Percentiles rank a stretch among this genome's conserved stretches.
Conservation (phyloP, 768 basidiomycete species). For the Mycena pura region DNA sequence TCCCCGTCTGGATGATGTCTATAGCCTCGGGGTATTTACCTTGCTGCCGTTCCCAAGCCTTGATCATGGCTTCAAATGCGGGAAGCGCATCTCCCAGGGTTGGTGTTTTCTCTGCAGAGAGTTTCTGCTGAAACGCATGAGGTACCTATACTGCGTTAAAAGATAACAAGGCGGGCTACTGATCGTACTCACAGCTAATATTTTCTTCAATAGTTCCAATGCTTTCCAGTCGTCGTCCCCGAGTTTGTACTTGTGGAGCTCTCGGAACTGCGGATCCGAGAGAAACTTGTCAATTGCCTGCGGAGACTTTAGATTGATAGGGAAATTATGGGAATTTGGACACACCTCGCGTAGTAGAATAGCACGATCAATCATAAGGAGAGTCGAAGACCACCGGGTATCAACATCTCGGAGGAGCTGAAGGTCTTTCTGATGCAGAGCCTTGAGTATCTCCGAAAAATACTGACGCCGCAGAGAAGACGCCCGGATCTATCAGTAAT, state of each 20-base stretch:
- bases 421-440: constrained; percentile 17
- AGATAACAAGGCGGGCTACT: no score
- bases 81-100: constrained; percentile 36
- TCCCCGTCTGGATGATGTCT: constrained; percentile 22
- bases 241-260: constrained; percentile 31
- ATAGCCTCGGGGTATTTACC: constrained; percentile 7
- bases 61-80: constrained; percentile 33
- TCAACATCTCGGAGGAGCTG: constrained; percentile 37
- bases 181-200: constrained; percentile 36
- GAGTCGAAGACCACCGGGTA: constrained; percentile 39
- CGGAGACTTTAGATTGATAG: neutral
- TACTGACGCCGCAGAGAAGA: constrained; percentile 34
- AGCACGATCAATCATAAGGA: constrained; percentile 36
- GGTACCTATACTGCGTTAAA: no score
- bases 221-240: constrained; percentile 32
- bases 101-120: constrained; percentile 39
- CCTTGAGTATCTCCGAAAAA: constrained; percentile 26
- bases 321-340: constrained; percentile 10
- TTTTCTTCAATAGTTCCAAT: constrained; percentile 27
- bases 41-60: constrained; percentile 29
- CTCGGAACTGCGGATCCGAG: constrained; percentile 25
- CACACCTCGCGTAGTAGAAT: constrained; percentile 31
- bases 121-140: constrained; percentile 39
- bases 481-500: constrained; percentile 26
- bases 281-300: constrained; percentile 34